These are phyloP conservation scores for Linum lewisii DNA, from an alignment of 345 rosid genomes.

Conservation along the genomic window DNA sequence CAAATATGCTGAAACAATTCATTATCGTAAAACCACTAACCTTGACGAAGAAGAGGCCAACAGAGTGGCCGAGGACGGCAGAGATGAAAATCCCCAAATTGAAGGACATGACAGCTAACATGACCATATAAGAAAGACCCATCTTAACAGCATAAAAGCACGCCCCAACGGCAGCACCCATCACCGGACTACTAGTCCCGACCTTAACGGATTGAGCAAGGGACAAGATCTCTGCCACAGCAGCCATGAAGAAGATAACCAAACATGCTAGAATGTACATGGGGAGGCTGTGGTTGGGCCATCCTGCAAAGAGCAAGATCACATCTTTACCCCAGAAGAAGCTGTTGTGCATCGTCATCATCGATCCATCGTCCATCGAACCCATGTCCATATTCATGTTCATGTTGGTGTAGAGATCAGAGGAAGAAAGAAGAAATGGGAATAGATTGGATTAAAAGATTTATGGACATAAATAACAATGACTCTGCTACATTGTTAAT, in stretches of 20 bases:
- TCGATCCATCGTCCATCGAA: conserved; percentile 5
- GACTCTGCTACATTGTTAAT: too few relatives aligned
- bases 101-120: conserved; percentile 12
- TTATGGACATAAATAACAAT: too few relatives aligned
- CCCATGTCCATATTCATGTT: conserved; percentile 8
- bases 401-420: not conserved
- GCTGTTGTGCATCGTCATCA: conserved; percentile 23
- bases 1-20: not conserved
- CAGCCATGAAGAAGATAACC: not conserved
- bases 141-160: not conserved
- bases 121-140: not conserved
- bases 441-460: too few relatives aligned
- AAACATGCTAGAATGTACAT: conserved; percentile 25
- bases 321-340: conserved; percentile 38
- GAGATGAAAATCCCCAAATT: conserved; percentile 2
- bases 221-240: not conserved
- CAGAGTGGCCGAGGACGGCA: conserved; percentile 10
- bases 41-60: not conserved
- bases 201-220: not conserved
- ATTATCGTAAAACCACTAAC: not conserved
- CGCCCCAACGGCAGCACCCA: not conserved
- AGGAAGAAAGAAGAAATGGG: not conserved
- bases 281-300: conserved; percentile 20
- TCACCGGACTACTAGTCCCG: not conserved
- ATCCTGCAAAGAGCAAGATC: conserved; percentile 27